A percentile compares a stretch with the other conserved stretches of the same genome.
phyloP scores from a whole-genome alignment of 345 rosid species.

The Salix purpurea region DNA sequence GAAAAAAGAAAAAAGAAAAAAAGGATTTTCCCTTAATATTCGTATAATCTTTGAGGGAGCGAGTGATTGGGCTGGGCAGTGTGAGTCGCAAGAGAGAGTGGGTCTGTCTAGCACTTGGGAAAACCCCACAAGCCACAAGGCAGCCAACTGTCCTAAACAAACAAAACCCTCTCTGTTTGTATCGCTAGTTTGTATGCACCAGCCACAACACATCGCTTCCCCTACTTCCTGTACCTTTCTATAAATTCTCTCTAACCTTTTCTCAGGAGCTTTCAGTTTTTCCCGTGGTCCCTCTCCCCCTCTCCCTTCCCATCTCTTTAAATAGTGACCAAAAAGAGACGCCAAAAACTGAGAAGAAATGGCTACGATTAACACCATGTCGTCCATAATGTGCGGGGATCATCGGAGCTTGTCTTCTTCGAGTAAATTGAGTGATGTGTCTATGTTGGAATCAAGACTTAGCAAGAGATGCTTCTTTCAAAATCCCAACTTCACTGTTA shows the following conservation, averaged over 20 bases:
- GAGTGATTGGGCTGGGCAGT: not conserved
- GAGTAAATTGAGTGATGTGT: conserved; percentile 21
- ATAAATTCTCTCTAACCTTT: not conserved
- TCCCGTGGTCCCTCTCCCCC: not conserved
- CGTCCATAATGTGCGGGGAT: conserved; percentile 21
- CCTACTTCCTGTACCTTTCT: conserved; percentile 1
- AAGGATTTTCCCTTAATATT: too few relatives aligned
- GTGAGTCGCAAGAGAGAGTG: not conserved
- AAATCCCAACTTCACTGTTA: conserved; percentile 30
- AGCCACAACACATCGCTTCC: not conserved
- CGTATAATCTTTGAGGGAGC: too few relatives aligned
- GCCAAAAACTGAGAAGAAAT: conserved; percentile 13
- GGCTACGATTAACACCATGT: conserved; percentile 33
- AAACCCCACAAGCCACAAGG: not conserved
- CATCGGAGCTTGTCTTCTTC: conserved; percentile 39
- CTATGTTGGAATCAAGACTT: conserved; percentile 15
- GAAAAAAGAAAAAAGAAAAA: too few relatives aligned
- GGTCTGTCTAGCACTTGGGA: not conserved
- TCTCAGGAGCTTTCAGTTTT: not conserved
- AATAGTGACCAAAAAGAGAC: not conserved
- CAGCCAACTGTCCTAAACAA: conserved; percentile 1
- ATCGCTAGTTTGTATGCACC: not conserved
- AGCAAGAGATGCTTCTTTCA: conserved; percentile 9
- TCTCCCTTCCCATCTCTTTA: not conserved
- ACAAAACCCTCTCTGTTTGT: not conserved